Percentiles rank a stretch among this genome's conserved stretches.
Evolutionary conservation across 2,329 filamentous ascomycete species (phyloP).

Genomic region (Colletotrichum sp.): DNA sequence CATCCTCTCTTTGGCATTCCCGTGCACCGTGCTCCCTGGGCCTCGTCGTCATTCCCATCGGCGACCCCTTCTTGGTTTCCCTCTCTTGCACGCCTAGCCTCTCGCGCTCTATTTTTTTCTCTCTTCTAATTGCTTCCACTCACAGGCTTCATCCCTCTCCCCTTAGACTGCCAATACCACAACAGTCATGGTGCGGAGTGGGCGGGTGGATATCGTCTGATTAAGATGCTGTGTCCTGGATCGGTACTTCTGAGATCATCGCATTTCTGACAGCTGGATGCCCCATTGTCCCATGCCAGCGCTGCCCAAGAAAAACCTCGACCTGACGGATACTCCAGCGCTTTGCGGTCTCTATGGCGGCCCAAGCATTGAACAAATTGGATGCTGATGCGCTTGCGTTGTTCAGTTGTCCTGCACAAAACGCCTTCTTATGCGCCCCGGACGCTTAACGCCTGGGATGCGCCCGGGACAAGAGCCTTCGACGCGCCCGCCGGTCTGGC

Average conservation of each 20-base stretch:
- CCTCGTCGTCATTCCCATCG: conserved; percentile 6
- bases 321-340: not conserved
- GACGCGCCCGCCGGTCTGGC: not conserved
- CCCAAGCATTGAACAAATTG: not conserved
- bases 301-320: not conserved
- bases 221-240: conserved; percentile 4
- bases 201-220: conserved; percentile 19
- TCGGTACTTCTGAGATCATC: conserved; percentile 17
- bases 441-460: not conserved
- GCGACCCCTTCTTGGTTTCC: not conserved
- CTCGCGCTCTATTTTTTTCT: not conserved
- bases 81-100: not conserved
- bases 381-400: not conserved
- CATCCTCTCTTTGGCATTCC: conserved; percentile 17
- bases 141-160: conserved; percentile 6
- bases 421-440: not conserved
- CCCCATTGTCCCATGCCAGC: not conserved
- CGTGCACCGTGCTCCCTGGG: conserved; percentile 5
- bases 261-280: not conserved
- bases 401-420: not conserved
- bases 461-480: not conserved
- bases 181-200: conserved; percentile 5
- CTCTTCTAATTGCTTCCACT: not conserved
- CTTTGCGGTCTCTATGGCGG: not conserved
- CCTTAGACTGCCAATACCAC: not conserved